Conservation (phyloP, 2,329 filamentous ascomycete genomes). For the Pezicula rhizophila region DNA sequence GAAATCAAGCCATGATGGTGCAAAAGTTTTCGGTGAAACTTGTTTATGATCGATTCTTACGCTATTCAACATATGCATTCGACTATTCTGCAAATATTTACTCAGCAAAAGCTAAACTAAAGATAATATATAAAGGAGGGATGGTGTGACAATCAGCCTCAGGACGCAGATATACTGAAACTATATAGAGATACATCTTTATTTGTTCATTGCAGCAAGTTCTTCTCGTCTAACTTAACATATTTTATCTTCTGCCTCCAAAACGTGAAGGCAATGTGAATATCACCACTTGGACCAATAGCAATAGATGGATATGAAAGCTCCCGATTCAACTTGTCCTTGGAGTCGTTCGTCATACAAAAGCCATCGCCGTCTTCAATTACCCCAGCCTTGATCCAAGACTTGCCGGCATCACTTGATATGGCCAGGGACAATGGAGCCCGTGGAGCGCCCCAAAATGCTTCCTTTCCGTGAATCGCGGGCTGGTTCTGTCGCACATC, state of each 20-base stretch:
- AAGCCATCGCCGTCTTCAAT: conserved; percentile 39
- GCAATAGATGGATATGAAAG: conserved; percentile 38
- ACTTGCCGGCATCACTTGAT: not conserved
- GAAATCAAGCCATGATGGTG: too few relatives aligned
- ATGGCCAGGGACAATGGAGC: conserved; percentile 4
- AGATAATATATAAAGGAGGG: too few relatives aligned
- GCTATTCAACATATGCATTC: too few relatives aligned
- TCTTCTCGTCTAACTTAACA: conserved; percentile 21
- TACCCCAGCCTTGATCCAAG: not conserved
- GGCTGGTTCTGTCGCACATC: not conserved
- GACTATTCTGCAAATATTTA: too few relatives aligned
- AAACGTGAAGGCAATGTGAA: conserved; percentile 37
- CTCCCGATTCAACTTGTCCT: conserved; percentile 35
- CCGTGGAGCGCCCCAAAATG: conserved; percentile 1
- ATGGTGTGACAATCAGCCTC: too few relatives aligned
- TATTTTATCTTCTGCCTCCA: conserved; percentile 38
- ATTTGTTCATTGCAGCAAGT: not conserved
- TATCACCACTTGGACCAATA: conserved; percentile 18
- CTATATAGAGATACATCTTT: too few relatives aligned
- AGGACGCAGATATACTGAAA: too few relatives aligned
- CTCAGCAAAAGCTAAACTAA: too few relatives aligned
- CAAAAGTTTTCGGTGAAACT: too few relatives aligned
- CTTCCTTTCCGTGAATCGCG: conserved; percentile 2
- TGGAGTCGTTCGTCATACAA: conserved; percentile 39
- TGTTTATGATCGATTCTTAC: too few relatives aligned